Base-by-base conservation (phyloP, 345 rosid species). In the Nasturtium officinale region DNA sequence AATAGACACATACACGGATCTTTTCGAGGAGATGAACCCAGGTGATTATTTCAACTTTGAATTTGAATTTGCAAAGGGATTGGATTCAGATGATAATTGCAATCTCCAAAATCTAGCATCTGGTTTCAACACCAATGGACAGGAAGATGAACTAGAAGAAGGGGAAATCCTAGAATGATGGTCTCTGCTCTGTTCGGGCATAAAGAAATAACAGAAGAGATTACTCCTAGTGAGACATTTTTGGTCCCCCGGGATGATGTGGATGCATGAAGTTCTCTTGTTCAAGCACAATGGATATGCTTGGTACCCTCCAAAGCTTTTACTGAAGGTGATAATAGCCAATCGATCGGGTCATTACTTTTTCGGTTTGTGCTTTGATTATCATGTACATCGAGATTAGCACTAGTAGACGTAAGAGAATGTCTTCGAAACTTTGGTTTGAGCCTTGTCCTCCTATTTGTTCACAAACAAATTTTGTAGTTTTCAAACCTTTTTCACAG, bases 131-230 rank as follows among this genome's bases (percentile, higher is more conserved):
- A 59, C 16, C 6, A 85, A 84, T 67, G 98, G 84, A 63, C 76
- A 87, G 67, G 98, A 94, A 84, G 97, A 84, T 62, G 98, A 84
- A 65, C 76, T 88, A 63, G 98, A 94, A 85, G 98, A 94, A 78
- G 96, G 95, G 18, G 98, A 91, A 73, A 89, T 91, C 73, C 71
- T 68, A 15, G 86, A 90, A 56, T 89, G 60, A 69, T 76, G 62
- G 3, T 18, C 59, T 6, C 18, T 2, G 4, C 16, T 18, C 17
- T 38, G 32, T 61, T n/a, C 42, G 4, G 3, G 30, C 30, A 3
- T 17, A 42, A 70, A 18, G 37, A 42, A 54, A 17, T 38, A 52
- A 33, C 61, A 42, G 53, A 38, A 55, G 73, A 11, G 13, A 69
- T 13, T 40, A 25, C 63, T 29, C 48, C 23, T 9, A 25, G 43